Base-by-base conservation (phyloP, 768 basidiomycete species). In the Lactarius evosmus region DNA sequence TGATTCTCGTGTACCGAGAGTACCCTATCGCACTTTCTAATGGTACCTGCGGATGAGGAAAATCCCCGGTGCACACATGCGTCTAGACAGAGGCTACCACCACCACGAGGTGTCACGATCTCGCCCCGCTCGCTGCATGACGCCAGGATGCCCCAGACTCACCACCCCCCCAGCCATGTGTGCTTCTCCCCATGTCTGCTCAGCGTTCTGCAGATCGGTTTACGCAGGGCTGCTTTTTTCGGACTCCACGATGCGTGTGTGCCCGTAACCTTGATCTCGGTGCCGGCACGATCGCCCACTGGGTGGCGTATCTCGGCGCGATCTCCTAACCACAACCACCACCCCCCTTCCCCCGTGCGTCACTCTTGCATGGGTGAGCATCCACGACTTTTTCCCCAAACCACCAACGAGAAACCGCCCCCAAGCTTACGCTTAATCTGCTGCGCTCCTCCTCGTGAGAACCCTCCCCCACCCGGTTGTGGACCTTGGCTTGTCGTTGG, bases 271-370 rank as follows among this genome's bases (percentile, higher is more conserved):
- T 52, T 53, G 50, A n/a, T 46, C 34, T 46, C 25, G 51, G 34
- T 53, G 33, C n/a, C 30, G 29, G 50, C 30, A 33, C 62, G 32
- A 53, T 63, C 56, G 30, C 22, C 40, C 41, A 44, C 57, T 27
- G 12, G 17, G 51, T 46, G 7, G 33, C 40, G 34, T 53, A 63
- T 63, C 62, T 63, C 62, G 57, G 62, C 52, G 41, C 52, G 51
- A 46, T 46, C 19, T 49, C 34, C 25, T 38, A 34, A 16, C 29
- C 16, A 7, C 36, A 14, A 7, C 36, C 14, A 38, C 36, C 36
- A n/a, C 36, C 36, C 36, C 36, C 36, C 36, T 14, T 14, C 50
- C 44, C 8, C 19, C 19, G 50, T 51, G 61, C 19, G 58, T 46
- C 38, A 57, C 36, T 19, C 51, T n/a, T 46, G 44, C 22, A 11